phyloP scores from a whole-genome alignment of 2,329 filamentous ascomycete species.

The Alternaria brassicicola region DNA sequence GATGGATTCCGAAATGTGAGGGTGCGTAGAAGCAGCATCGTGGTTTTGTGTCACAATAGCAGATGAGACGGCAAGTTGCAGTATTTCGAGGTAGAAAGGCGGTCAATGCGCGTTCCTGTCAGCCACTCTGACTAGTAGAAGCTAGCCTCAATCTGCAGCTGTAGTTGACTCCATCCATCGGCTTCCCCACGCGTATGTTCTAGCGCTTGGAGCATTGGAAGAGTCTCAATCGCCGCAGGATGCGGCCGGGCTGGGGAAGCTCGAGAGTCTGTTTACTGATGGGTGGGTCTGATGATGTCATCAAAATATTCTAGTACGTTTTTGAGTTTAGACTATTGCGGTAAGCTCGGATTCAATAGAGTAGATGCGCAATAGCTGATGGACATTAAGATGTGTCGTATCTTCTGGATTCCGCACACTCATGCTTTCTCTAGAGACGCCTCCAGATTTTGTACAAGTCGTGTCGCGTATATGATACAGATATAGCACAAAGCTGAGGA shows the following conservation, averaged over 20 bases:
- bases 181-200: not conserved
- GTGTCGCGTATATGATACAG: slow-evolving; percentile 40
- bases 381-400: slow-evolving; percentile 1
- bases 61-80: not conserved
- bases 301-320: not conserved
- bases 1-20: not conserved
- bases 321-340: slow-evolving; percentile 4
- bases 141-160: slow-evolving; percentile 5
- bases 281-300: slow-evolving; percentile 13
- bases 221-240: not conserved
- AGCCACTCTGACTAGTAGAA: slow-evolving; percentile 5
- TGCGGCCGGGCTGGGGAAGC: not conserved
- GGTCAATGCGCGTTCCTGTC: slow-evolving; percentile 7
- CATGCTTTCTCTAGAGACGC: slow-evolving; percentile 24
- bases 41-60: slow-evolving; percentile 1
- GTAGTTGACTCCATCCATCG: not conserved
- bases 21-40: slow-evolving; percentile 6
- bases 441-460: slow-evolving; percentile 40
- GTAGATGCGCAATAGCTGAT: not conserved
- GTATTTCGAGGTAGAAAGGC: slow-evolving; percentile 5
- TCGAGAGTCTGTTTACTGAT: not conserved
- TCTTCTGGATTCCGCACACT: slow-evolving; percentile 11
- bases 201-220: not conserved
- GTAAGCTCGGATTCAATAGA: slow-evolving; percentile 1
- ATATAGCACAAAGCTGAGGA: slow-evolving; percentile 45